These are phyloP conservation scores for Coniophora puteana DNA, from an alignment of 1,284 basidiomycete species.

Conservation along the genomic window DNA sequence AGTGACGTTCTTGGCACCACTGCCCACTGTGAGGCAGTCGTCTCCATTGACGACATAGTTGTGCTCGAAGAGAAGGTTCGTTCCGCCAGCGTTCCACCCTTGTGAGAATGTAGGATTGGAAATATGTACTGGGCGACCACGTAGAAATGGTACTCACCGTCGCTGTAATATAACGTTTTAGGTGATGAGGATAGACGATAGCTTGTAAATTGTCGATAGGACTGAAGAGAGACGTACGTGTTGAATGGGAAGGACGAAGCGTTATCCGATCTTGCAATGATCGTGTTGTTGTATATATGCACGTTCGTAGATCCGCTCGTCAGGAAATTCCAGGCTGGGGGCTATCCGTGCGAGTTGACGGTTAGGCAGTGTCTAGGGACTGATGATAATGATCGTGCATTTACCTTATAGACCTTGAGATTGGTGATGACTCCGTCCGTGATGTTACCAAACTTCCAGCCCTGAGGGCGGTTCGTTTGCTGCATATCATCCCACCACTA, in stretches of 20 bases:
- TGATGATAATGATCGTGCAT: background rate
- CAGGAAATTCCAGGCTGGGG: slow-evolving; percentile 56
- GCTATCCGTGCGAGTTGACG: slow-evolving; percentile 27
- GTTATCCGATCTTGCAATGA: slow-evolving; percentile 45
- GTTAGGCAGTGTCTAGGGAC: background rate
- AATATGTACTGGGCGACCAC: background rate
- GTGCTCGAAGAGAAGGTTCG: slow-evolving; percentile 53
- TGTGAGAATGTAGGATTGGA: slow-evolving; percentile 2
- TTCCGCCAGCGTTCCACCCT: slow-evolving; percentile 58
- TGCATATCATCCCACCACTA: slow-evolving; percentile 61
- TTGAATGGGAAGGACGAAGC: slow-evolving; percentile 58
- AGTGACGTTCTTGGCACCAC: slow-evolving; percentile 51
- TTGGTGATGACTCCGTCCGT: slow-evolving; percentile 49
- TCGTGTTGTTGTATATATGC: slow-evolving; percentile 51
- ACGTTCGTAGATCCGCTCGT: slow-evolving; percentile 47
- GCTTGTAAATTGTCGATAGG: slow-evolving; percentile 7
- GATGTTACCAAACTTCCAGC: slow-evolving; percentile 50
- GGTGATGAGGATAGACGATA: slow-evolving; percentile 14
- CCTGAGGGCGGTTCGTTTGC: slow-evolving; percentile 53
- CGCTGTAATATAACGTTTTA: slow-evolving; percentile 21
- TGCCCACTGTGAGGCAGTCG: slow-evolving; percentile 58
- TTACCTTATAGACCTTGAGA: slow-evolving; percentile 59
- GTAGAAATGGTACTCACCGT: slow-evolving; percentile 24
- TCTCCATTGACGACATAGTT: slow-evolving; percentile 59
- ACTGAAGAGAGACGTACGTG: slow-evolving; percentile 36